Base-by-base conservation (phyloP, 164 flowering plant species). In the Annona cherimola region DNA sequence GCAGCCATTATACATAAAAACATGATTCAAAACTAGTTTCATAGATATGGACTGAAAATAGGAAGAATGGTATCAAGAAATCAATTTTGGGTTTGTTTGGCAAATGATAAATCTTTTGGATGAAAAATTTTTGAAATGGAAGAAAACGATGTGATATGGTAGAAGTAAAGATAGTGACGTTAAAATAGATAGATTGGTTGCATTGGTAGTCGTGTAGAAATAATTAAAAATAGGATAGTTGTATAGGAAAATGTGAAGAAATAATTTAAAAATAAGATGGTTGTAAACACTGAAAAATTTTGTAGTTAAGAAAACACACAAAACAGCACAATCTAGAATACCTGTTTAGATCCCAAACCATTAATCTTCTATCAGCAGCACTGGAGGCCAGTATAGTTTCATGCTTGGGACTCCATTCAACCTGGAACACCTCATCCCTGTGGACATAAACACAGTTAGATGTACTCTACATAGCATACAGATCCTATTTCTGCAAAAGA, bases 331-430 rank as follows among this genome's bases (percentile, higher is more conserved):
- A 41, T 57, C 14, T 63, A 7, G 9, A 60, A 39, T 87, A 92
- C 99, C 97, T 93, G 89, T 79, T 86, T 45, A 95, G 90, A 77
- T 95, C 99, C 99, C 99, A 95, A 77, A 95, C 86, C 86, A 87
- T 95, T 79, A 95, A 59, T 78, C 98, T 89, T 77, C 99, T 85
- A 76, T 93, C 99, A 75, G 80, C 91, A 70, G 88, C 92, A 75
- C 92, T 84, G 50, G 99, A 93, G 64, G 99, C 99, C 78, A 95
- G 78, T 54, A 93, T 88, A 12, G 93, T 89, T 78, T 95, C 98
- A 72, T 91, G 94, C 77, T 82, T 86, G 67, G 99, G 99, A 81
- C 90, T 94, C 99, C 99, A 95, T 74, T 90, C 98, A 8, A 95
- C 96, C 79, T 93, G 96, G 80, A 84, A 93, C 14, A 91, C 99